phyloP scores from a whole-genome alignment of 352 stramenopile genomes.

The Globisporangium irregulare region DNA sequence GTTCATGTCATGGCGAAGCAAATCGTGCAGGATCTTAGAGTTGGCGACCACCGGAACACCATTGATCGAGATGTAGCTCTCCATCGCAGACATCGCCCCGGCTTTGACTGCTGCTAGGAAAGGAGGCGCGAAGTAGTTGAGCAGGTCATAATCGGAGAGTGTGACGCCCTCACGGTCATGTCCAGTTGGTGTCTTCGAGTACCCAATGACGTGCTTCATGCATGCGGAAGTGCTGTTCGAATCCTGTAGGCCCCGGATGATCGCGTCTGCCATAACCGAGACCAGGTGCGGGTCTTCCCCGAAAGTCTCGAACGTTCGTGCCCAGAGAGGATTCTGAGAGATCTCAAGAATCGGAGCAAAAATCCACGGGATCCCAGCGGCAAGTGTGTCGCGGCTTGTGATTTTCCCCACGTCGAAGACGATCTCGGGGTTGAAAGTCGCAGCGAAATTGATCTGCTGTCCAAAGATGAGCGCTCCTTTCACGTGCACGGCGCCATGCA shows the following conservation, averaged over 20 bases:
- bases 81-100: slow-evolving; percentile 88
- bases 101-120: slow-evolving; percentile 84
- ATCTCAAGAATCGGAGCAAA: slow-evolving; percentile 90
- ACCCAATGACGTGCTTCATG: slow-evolving; percentile 91
- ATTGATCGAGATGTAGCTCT: slow-evolving; percentile 92
- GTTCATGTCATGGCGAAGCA: slow-evolving; percentile 82
- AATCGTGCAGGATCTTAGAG: slow-evolving; percentile 64
- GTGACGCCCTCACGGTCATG: slow-evolving; percentile 82
- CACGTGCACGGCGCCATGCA: slow-evolving; percentile 91
- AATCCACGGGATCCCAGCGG: slow-evolving; percentile 87
- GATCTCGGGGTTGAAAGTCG: slow-evolving; percentile 85
- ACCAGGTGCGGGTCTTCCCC: slow-evolving; percentile 89
- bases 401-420: slow-evolving; percentile 66
- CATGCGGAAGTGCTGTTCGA: slow-evolving; percentile 66
- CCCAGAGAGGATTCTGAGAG: slow-evolving; percentile 85
- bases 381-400: slow-evolving; percentile 80
- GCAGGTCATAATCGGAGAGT: slow-evolving; percentile 68
- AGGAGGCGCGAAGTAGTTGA: slow-evolving; percentile 83
- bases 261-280: slow-evolving; percentile 69
- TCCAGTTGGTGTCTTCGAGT: slow-evolving; percentile 78
- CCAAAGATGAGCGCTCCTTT: slow-evolving; percentile 76
- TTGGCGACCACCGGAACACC: slow-evolving; percentile 90
- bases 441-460: slow-evolving; percentile 86
- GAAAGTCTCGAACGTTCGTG: slow-evolving; percentile 92
- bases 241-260: slow-evolving; percentile 83